A percentile compares a stretch with the other conserved stretches of the same genome.
phyloP scores from a whole-genome alignment of 73 alveolate species.

The Durusdinium trenchii region DNA sequence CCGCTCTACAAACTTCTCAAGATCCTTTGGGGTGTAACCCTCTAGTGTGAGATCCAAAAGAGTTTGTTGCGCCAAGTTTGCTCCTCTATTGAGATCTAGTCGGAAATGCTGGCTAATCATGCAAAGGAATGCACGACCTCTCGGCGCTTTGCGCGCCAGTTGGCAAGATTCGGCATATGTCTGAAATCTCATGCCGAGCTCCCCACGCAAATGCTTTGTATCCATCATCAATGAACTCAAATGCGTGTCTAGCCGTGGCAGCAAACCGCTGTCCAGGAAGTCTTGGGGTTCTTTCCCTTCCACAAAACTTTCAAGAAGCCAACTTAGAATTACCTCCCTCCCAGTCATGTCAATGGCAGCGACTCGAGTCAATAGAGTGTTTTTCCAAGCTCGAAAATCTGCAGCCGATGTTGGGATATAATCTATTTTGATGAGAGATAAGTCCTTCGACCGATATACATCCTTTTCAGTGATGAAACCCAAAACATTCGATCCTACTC shows the following conservation, averaged over 20 bases:
- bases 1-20: no score
- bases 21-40: no score
- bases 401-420: not conserved
- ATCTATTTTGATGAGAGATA: not conserved
- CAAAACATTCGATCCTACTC: not conserved
- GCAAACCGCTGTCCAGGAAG: not conserved
- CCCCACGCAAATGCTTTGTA: not conserved
- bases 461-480: not conserved
- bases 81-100: no score
- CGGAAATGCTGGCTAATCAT: not conserved
- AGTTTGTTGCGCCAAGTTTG: no score
- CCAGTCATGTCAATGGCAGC: not conserved
- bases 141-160: not conserved
- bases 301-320: conserved; percentile 13
- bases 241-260: not conserved
- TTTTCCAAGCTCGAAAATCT: no score
- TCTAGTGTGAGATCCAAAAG: no score
- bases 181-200: conserved; percentile 4
- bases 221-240: not conserved
- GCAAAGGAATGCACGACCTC: not conserved
- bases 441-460: not conserved
- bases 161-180: not conserved
- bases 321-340: not conserved
- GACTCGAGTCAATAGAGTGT: no score
- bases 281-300: not conserved